These are phyloP conservation scores for Glaciozyma antarctica DNA, from an alignment of 768 basidiomycete species.

Conservation along the genomic window DNA sequence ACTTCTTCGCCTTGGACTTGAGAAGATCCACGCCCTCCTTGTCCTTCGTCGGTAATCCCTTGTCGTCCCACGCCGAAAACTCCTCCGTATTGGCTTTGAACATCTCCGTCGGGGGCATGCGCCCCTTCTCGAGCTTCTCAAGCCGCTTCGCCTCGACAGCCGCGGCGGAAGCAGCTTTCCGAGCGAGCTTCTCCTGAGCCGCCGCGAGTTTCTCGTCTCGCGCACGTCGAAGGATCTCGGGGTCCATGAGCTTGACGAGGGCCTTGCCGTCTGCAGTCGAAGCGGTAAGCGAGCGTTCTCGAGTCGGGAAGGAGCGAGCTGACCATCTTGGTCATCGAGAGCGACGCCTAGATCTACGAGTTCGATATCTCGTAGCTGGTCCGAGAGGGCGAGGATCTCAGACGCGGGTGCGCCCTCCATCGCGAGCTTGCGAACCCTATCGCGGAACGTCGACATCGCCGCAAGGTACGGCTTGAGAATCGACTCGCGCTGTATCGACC, in stretches of 20 bases:
- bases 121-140: conserved; percentile 77
- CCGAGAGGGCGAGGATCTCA: conserved; percentile 77
- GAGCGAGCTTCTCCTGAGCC: conserved; percentile 63
- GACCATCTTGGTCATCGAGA: conserved; percentile 91
- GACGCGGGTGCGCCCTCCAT: conserved; percentile 56
- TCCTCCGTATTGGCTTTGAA: conserved; percentile 71
- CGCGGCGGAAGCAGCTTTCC: conserved; percentile 43
- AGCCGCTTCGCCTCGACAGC: conserved; percentile 50
- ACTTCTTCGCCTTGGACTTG: conserved; percentile 69
- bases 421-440: conserved; percentile 71
- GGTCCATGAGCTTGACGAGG: conserved; percentile 79
- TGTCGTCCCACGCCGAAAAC: conserved; percentile 74
- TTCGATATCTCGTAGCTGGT: conserved; percentile 79
- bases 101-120: conserved; percentile 60
- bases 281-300: neutral
- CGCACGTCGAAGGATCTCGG: conserved; percentile 66
- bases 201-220: conserved; percentile 79
- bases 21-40: conserved; percentile 71
- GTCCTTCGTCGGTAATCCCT: conserved; percentile 77
- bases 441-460: conserved; percentile 77
- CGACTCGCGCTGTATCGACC: conserved; percentile 59
- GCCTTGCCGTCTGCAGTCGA: conserved; percentile 69
- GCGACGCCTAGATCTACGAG: conserved; percentile 90
- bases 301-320: conserved; percentile 17
- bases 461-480: conserved; percentile 80